Conservation (phyloP, 1,139 yeast genomes). For the Pneumocystis canis region DNA sequence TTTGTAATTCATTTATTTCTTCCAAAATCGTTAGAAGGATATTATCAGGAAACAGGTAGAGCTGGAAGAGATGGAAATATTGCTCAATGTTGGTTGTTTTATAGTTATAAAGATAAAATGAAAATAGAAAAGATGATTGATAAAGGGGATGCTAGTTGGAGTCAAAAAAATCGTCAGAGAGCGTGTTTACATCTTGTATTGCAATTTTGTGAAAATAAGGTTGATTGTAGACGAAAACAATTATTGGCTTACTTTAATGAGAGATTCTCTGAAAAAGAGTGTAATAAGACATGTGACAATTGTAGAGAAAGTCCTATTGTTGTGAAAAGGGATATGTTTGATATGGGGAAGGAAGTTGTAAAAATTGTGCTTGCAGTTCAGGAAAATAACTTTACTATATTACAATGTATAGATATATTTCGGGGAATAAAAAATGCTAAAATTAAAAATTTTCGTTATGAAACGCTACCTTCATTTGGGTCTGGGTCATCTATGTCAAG, state of each 20-base stretch:
- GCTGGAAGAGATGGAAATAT: constrained; percentile 89
- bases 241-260: constrained; percentile 86
- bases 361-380: constrained; percentile 44
- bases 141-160: constrained; percentile 47
- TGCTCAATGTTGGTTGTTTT: constrained; percentile 72
- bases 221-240: constrained; percentile 81
- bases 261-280: constrained; percentile 48
- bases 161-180: constrained; percentile 62
- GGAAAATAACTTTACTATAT: constrained; percentile 50
- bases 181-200: constrained; percentile 69
- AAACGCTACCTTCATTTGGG: constrained; percentile 49
- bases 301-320: constrained; percentile 44
- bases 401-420: constrained; percentile 71
- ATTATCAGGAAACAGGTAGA: constrained; percentile 97
- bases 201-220: constrained; percentile 79
- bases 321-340: constrained; percentile 55
- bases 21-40: constrained; percentile 85
- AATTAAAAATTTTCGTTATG: constrained; percentile 49
- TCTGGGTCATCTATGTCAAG: constrained; percentile 48
- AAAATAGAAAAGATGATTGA: constrained; percentile 62
- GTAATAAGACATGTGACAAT: constrained; percentile 72
- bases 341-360: constrained; percentile 44
- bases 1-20: constrained; percentile 80
- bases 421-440: constrained; percentile 58
- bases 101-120: constrained; percentile 48